phyloP scores from a whole-genome alignment of 2,329 filamentous ascomycete species.

The Pseudocercospora macadamiae region DNA sequence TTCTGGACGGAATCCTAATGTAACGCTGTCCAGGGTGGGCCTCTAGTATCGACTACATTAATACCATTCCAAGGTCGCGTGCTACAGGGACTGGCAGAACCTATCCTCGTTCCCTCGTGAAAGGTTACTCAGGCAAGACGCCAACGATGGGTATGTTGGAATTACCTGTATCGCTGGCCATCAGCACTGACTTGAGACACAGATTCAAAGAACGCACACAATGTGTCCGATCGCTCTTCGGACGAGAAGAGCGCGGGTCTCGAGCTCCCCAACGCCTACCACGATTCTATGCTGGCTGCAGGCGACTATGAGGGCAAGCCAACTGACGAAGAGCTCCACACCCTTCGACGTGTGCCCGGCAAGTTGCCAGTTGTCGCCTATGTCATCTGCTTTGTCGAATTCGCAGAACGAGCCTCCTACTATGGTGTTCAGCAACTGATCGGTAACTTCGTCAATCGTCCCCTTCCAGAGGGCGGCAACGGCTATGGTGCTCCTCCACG shows the following conservation, averaged over 20 bases:
- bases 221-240: constrained; percentile 9
- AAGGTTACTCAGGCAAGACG: not conserved
- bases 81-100: not conserved
- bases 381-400: constrained; percentile 50
- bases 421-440: constrained; percentile 48
- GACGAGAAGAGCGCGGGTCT: constrained; percentile 11
- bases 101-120: not conserved
- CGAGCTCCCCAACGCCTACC: constrained; percentile 18
- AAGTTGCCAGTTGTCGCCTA: constrained; percentile 36
- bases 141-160: constrained; percentile 1
- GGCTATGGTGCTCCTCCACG: constrained; percentile 41
- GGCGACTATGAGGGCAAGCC: constrained; percentile 36
- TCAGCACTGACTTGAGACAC: too few relatives aligned
- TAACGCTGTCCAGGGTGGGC: constrained; percentile 1
- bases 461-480: constrained; percentile 26
- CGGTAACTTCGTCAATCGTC: constrained; percentile 51
- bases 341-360: constrained; percentile 50
- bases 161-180: too few relatives aligned
- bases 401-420: constrained; percentile 53
- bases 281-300: constrained; percentile 14
- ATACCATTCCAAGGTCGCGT: not conserved
- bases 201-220: constrained; percentile 3
- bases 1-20: constrained; percentile 4
- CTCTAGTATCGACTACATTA: not conserved
- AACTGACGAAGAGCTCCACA: constrained; percentile 47